Conservation (phyloP, 495 filamentous ascomycete genomes). For the Aspergillus asperescens region DNA sequence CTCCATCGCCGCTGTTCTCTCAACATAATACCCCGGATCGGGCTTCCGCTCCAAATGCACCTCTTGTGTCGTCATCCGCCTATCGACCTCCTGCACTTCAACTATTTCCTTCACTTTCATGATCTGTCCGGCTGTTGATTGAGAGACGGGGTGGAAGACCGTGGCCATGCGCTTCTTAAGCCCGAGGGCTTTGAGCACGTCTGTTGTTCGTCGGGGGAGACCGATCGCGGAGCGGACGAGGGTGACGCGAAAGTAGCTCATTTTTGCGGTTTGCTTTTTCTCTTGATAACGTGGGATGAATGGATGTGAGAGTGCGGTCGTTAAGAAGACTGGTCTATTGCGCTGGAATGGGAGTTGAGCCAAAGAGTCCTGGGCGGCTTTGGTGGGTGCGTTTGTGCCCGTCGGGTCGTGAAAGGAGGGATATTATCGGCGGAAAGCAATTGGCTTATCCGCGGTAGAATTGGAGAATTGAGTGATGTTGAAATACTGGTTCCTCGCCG, state of each 20-base stretch:
- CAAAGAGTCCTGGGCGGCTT: neutral
- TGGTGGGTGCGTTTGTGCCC: neutral
- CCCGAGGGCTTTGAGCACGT: constrained; percentile 83
- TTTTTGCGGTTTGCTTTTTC: constrained; percentile 32
- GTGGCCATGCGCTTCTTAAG: constrained; percentile 80
- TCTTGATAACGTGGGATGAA: neutral
- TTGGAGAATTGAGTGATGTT: neutral
- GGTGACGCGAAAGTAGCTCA: constrained; percentile 94
- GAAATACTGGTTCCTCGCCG: neutral
- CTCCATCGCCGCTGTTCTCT: constrained; percentile 49
- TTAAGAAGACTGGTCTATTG: neutral
- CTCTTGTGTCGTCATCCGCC: constrained; percentile 63
- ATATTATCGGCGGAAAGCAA: neutral
- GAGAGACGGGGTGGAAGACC: constrained; percentile 85
- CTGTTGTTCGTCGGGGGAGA: constrained; percentile 73
- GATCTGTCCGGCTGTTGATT: constrained; percentile 86
- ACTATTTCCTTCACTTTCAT: constrained; percentile 97
- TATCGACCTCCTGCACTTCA: constrained; percentile 74
- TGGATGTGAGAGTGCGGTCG: neutral
- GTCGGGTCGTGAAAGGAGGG: neutral
- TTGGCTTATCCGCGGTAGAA: neutral
- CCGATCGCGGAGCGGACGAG: constrained; percentile 91
- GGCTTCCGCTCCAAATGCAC: constrained; percentile 69
- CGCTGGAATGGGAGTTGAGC: neutral
- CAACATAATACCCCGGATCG: constrained; percentile 80